Evolutionary conservation across 208 protist genomes (phyloP).

Genomic region (Borovskyia barvae): DNA sequence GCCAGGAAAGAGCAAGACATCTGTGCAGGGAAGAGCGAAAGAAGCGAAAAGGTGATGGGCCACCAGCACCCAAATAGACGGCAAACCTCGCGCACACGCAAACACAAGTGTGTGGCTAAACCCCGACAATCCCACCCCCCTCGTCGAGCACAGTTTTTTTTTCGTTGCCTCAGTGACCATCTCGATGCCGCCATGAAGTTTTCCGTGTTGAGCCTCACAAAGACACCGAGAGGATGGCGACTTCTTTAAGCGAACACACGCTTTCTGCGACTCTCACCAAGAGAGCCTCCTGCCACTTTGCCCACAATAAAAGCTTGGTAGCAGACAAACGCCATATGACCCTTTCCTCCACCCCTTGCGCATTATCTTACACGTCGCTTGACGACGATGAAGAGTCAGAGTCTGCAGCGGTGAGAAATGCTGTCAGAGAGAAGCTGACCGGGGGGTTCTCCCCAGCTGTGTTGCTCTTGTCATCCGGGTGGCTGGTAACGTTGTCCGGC

Average conservation of each 20-base stretch:
- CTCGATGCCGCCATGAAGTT: too few relatives aligned
- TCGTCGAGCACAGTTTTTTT: not conserved
- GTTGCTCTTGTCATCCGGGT: not conserved
- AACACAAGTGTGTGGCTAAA: too few relatives aligned
- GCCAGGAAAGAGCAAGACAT: too few relatives aligned
- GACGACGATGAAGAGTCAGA: conserved; percentile 8
- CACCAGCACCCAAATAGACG: too few relatives aligned
- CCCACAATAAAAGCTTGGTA: too few relatives aligned
- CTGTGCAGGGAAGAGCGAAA: too few relatives aligned
- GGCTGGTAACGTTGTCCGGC: not conserved
- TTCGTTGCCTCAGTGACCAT: not conserved
- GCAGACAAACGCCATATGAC: too few relatives aligned
- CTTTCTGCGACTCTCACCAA: not conserved
- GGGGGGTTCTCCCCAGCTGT: not conserved
- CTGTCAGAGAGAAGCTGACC: conserved; percentile 11
- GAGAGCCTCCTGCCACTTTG: too few relatives aligned
- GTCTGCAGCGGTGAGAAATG: conserved; percentile 7
- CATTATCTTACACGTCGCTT: not conserved
- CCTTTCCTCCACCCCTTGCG: too few relatives aligned
- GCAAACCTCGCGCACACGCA: too few relatives aligned
- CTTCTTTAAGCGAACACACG: not conserved
- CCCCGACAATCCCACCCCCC: not conserved
- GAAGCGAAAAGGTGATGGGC: too few relatives aligned
- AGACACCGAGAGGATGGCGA: not conserved
- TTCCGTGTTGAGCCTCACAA: not conserved